These are phyloP conservation scores for Colletotrichum orbiculare DNA, from an alignment of 2,329 filamentous ascomycete species.

Conservation along the genomic window DNA sequence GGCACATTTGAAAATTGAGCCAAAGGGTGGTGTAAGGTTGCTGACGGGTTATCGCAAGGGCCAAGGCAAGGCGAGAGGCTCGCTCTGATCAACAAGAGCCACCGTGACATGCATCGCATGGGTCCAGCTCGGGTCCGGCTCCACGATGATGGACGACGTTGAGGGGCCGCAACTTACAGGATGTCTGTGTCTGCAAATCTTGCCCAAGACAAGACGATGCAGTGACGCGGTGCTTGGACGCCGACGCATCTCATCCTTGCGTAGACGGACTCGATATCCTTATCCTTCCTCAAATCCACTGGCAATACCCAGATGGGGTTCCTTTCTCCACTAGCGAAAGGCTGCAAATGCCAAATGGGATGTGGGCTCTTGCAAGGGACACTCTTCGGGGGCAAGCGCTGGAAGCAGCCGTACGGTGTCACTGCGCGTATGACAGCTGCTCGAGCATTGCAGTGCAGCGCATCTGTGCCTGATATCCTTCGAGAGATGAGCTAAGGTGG, in stretches of 20 bases:
- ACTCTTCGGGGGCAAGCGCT: slow-evolving; percentile 13
- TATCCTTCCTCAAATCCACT: slow-evolving; percentile 1
- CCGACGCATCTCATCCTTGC: background rate
- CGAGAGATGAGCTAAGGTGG: no score
- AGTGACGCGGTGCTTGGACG: slow-evolving; percentile 21
- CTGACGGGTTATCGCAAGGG: background rate
- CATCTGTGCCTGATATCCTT: no score
- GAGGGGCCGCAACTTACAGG: background rate
- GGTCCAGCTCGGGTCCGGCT: slow-evolving; percentile 1
- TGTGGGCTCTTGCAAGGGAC: slow-evolving; percentile 13
- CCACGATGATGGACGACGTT: background rate
- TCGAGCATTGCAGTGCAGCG: no score
- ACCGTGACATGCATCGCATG: slow-evolving; percentile 14
- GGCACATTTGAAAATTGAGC: no score
- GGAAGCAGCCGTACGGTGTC: background rate
- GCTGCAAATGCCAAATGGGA: slow-evolving; percentile 6
- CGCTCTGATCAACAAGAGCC: no score
- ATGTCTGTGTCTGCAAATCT: slow-evolving; percentile 11
- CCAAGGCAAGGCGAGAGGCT: background rate
- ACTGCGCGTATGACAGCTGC: background rate
- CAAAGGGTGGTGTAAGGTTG: no score
- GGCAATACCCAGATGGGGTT: background rate
- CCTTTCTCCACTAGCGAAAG: background rate
- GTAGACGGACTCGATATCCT: background rate
- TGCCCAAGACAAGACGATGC: slow-evolving; percentile 12